phyloP scores from a whole-genome alignment of 2,329 filamentous ascomycete species.

The Alternaria panax region DNA sequence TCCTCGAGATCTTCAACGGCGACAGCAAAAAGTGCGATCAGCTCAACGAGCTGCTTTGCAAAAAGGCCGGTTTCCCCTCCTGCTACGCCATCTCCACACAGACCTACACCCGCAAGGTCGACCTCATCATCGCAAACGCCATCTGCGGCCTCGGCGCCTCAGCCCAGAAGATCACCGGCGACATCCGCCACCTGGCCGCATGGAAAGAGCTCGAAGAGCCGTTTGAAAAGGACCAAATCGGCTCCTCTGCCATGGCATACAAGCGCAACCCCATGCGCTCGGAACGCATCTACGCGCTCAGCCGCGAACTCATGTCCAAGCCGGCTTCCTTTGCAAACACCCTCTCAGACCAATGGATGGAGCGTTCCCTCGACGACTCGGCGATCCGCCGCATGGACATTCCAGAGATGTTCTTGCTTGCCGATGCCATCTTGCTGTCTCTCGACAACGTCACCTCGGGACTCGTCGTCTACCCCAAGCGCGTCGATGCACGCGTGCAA shows the following conservation, averaged over 20 bases:
- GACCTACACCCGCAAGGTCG: constrained; percentile 82
- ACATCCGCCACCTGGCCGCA: constrained; percentile 75
- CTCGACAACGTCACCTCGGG: constrained; percentile 77
- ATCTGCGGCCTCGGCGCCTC: constrained; percentile 80
- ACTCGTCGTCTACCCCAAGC: constrained; percentile 78
- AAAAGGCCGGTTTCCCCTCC: constrained; percentile 70
- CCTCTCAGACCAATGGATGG: constrained; percentile 78
- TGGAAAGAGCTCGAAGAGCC: constrained; percentile 88
- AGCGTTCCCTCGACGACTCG: constrained; percentile 79
- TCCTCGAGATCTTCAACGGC: constrained; percentile 72
- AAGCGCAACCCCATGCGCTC: constrained; percentile 68
- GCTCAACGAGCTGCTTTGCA: constrained; percentile 68
- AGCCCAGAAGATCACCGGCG: constrained; percentile 74
- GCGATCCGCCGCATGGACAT: constrained; percentile 68
- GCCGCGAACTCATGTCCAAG: constrained; percentile 63
- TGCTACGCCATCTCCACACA: constrained; percentile 73
- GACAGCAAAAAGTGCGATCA: constrained; percentile 67
- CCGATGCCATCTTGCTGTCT: constrained; percentile 67
- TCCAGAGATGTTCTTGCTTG: constrained; percentile 58
- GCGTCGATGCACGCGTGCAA: constrained; percentile 69
- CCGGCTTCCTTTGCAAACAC: constrained; percentile 66
- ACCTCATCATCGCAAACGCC: constrained; percentile 81
- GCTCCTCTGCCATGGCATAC: constrained; percentile 63
- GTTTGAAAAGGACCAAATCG: constrained; percentile 74
- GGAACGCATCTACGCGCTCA: constrained; percentile 67